Base-by-base conservation (phyloP, 805 yeast genomes). In the Candida germanica region DNA sequence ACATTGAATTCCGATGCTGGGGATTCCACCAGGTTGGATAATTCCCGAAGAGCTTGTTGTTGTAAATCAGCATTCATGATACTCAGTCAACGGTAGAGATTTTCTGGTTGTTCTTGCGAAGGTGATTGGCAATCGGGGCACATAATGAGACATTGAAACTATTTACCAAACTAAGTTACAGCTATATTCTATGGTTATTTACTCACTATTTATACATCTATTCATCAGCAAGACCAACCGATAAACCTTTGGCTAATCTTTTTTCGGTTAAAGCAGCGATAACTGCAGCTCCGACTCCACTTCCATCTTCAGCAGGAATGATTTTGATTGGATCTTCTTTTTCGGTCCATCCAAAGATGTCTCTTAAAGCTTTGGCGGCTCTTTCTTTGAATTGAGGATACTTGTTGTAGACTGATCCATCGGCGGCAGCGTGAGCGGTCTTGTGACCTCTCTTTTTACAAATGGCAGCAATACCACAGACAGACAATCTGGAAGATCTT, bases 271-370 rank as follows among this genome's bases (percentile, higher is more conserved):
- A 76, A 29, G 98, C 97, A 37, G 98, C 98, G 66, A 93, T 91
- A 53, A 91, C 77, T 35, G 98, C 98, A 38, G 98, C 98, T 59
- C 98, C 98, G 32, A 87, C 96, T 70, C 98, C 98, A 25, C 93
- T 83, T 53, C 98, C 98, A 69, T 93, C 98, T 69, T 91, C 96
- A 47, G 98, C 98, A 40, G 94, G 85, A 26, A 83, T 86, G 49
- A 89, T 79, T 46, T 73, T 66, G 55, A 93, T 80, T 47, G 98
- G 98, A 61, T 87, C 87, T 41, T 79, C 77, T 46, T 69, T 50
- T n/a, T 42, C 49, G 20, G 49, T 52, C 96, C 96, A 91, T 48
- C 71, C 91, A 56, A 87, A 86, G 51, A 91, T 87, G 58, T 88
- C 97, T 63, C 80, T 79, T 58, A 91, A 75, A 40, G 86, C 96